Base-by-base conservation (phyloP, 164 flowering plant genomes). In the Sedum album region DNA sequence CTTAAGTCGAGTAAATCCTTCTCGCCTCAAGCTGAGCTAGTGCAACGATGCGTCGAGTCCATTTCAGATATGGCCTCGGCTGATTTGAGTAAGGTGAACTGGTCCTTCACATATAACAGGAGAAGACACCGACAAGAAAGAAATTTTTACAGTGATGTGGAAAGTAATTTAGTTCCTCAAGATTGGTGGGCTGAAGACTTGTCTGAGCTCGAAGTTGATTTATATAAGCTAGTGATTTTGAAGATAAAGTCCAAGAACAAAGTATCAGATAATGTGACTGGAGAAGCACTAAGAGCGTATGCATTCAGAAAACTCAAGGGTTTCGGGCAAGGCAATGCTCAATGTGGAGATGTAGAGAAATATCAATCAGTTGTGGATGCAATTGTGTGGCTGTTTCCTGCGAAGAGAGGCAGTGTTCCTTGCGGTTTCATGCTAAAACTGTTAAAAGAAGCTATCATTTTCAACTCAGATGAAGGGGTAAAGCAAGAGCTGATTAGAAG, bases 181-280 rank as follows among this genome's bases (percentile, higher is more conserved):
- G 99, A 95, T 68, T 95, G 99, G 99, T 95, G 99, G 99, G 89
- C 86, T 25, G 96, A 92, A 77, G 97, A 93, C 73, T 68, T 95
- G 49, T 82, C 90, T 70, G 99, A 92, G 73, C 92, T 95, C 26
- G 96, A 87, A 30, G 74, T 88, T 48, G 96, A 84, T 75, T 74
- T 83, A 31, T 95, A 80, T 68, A 86, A 87, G 73, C 83, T 78
- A 41, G 86, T 86, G 13, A 72, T 95, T 11, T 25, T 68, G 62
- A 73, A 66, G 57, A 86, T 95, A 28, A 88, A 82, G 66, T 72
- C 78, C 39, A 92, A 84, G 73, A 82, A 74, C 3, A 66, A 71
- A 71, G 61, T 90, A 15, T 69, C 85, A 2, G 66, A 68, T 61
- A 82, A 87, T 46, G 85, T 86, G 67, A 77, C 88, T 65, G 97